Evolutionary conservation across 306 rosid genomes (phyloP).

Genomic region (Rosa lucieae): DNA sequence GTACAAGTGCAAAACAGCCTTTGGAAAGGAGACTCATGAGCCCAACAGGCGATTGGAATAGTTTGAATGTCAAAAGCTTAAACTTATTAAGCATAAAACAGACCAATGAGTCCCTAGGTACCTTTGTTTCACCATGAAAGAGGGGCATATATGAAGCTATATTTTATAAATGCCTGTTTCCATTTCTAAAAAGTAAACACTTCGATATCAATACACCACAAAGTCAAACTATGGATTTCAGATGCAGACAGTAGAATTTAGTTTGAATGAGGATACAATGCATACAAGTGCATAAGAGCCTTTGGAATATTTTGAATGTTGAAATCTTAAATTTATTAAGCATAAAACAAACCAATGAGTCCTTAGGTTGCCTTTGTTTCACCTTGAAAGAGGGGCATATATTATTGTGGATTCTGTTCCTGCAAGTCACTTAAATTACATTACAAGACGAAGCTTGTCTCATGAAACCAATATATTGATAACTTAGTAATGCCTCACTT

Average conservation of each 20-base stretch:
- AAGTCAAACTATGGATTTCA: not conserved
- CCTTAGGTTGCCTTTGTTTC: not conserved
- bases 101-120: not conserved
- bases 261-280: not conserved
- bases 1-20: too few relatives aligned
- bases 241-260: not conserved
- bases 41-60: too few relatives aligned
- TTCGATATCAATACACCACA: not conserved
- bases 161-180: not conserved
- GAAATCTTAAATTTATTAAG: not conserved
- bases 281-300: not conserved
- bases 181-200: not conserved
- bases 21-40: too few relatives aligned
- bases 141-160: not conserved
- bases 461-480: not conserved
- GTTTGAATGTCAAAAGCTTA: not conserved
- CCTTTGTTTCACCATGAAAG: not conserved
- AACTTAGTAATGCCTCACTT: not conserved
- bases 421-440: not conserved
- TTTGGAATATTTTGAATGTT: not conserved
- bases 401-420: not conserved
- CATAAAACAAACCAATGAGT: not conserved
- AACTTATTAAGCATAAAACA: not conserved
- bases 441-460: not conserved
- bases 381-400: not conserved